Evolutionary conservation across 805 yeast genomes (phyloP), one percentile per base, ranked within the genome.

Genomic region (Candida railenensis): DNA sequence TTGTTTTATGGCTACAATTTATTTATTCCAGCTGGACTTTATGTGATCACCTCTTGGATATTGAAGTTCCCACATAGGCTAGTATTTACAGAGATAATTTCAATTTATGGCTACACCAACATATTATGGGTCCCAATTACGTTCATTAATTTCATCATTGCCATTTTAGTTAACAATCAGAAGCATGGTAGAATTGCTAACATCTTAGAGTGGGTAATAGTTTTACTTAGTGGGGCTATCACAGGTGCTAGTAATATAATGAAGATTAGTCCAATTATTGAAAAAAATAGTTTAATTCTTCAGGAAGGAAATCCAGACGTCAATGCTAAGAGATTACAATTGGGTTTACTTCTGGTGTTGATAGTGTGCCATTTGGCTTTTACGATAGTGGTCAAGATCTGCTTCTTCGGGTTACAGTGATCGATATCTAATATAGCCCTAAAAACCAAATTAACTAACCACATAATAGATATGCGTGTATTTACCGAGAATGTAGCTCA

Each of bases 101-200:
- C 92, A 3, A 76, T 89, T 30, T 91, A 87, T 65, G 96, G 97
- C 2, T 91, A 92, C 66, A 78, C 96, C 16, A 87, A 86, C 57
- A 67, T 85, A 3, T 77, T 83, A 48, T 91, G 97, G 97, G 69
- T 87, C n/a, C 95, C 96, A 1, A 83, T 89, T 19, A 84, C 91
- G 0, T 59, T 84, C 1, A 58, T 83, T 25, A 77, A 81, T 48
- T 73, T 86, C 12, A 62, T 83, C 30, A 76, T 87, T 45, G 83
- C 82, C 1, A 61, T 84, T 3, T 64, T 83, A 22, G 67, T 76
- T 4, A 62, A 54, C 40, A 36, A 36, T 36, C 54, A 60, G 38
- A 60, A 53, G 3, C 66, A 63, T 41, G 67, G 61, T 48, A 59
- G 68, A 2, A 53, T 76, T 3, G 60, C 79, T 43, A 76, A 81